Conservation (phyloP, 2,329 filamentous ascomycete genomes). For the Colletotrichum higginsianum region DNA sequence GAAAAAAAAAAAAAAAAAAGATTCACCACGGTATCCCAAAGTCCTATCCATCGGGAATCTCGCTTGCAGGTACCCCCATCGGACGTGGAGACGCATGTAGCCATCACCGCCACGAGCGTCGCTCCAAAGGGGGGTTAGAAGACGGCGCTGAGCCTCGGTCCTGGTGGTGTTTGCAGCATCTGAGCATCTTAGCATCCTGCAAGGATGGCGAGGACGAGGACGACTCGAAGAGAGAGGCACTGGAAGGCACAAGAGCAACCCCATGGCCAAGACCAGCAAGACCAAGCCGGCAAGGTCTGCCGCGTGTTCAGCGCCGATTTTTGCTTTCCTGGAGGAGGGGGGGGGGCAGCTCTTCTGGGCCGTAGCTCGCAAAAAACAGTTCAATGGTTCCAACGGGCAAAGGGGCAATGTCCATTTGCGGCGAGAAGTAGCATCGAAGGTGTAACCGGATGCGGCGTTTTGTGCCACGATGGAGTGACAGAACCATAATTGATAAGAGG, state of each 20-base stretch:
- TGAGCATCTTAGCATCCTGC: too few relatives aligned
- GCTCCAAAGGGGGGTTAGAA: neutral
- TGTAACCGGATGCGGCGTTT: conserved; percentile 32
- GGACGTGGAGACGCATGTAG: too few relatives aligned
- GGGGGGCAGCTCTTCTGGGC: neutral
- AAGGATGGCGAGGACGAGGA: conserved; percentile 9
- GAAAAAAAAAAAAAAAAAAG: neutral
- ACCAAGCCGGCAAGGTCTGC: conserved; percentile 26
- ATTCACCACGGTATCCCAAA: too few relatives aligned
- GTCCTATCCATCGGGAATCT: too few relatives aligned
- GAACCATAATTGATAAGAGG: neutral
- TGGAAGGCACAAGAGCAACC: neutral
- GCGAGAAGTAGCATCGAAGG: conserved; percentile 11
- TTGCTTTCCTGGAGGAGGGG: neutral
- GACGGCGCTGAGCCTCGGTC: neutral
- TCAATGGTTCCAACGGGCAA: conserved; percentile 31
- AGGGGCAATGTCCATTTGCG: conserved; percentile 18
- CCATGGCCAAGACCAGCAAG: conserved; percentile 12
- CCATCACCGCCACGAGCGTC: too few relatives aligned
- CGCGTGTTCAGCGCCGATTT: conserved; percentile 23
- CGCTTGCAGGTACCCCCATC: too few relatives aligned
- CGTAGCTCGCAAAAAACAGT: conserved; percentile 6
- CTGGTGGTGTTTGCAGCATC: neutral
- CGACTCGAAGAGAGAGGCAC: neutral
- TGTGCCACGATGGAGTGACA: neutral